Percentiles rank a stretch among this genome's conserved stretches.
Evolutionary conservation across 208 protist genomes (phyloP).

Genomic region (Wallacemonas sp.): DNA sequence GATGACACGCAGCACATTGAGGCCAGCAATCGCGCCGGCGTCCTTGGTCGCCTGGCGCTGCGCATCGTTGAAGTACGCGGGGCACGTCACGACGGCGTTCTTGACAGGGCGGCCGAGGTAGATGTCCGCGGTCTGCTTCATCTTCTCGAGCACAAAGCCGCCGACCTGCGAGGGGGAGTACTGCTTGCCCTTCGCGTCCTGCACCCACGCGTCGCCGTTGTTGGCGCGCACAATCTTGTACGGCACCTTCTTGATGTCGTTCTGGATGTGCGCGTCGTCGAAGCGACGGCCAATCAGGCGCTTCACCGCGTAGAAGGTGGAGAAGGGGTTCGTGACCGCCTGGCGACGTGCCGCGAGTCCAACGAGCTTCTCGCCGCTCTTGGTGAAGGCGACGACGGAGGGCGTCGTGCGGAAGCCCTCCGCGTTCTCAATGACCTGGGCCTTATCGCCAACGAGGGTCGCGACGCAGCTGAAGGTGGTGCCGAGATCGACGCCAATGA

Average conservation of each 20-base stretch:
- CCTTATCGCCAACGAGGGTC: slow-evolving; percentile 92
- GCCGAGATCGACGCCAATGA: slow-evolving; percentile 87
- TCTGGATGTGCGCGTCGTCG: slow-evolving; percentile 74
- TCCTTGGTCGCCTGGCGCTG: slow-evolving; percentile 97
- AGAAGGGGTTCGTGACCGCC: slow-evolving; percentile 72
- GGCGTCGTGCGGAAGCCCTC: slow-evolving; percentile 87
- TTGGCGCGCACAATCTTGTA: slow-evolving; percentile 96
- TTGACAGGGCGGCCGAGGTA: slow-evolving; percentile 29
- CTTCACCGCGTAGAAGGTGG: slow-evolving; percentile 90
- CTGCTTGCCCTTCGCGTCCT: slow-evolving; percentile 80
- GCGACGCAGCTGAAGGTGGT: slow-evolving; percentile 83
- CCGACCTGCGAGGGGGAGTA: slow-evolving; percentile 64
- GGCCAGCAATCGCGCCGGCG: slow-evolving; percentile 91
- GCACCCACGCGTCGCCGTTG: slow-evolving; percentile 95
- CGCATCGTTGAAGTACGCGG: slow-evolving; percentile 97
- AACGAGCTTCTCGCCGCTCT: slow-evolving; percentile 80
- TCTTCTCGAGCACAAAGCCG: slow-evolving; percentile 67
- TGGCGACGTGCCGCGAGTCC: slow-evolving; percentile 79
- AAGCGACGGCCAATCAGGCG: slow-evolving; percentile 81
- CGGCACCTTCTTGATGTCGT: slow-evolving; percentile 83
- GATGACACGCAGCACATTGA: slow-evolving; percentile 97
- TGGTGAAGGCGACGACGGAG: slow-evolving; percentile 80
- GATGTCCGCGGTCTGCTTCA: slow-evolving; percentile 64
- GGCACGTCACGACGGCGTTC: slow-evolving; percentile 92
- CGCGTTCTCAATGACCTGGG: slow-evolving; percentile 78